phyloP scores from a whole-genome alignment of 192 early-diverging fungal genomes.

The Hyaloraphidium curvatum region DNA sequence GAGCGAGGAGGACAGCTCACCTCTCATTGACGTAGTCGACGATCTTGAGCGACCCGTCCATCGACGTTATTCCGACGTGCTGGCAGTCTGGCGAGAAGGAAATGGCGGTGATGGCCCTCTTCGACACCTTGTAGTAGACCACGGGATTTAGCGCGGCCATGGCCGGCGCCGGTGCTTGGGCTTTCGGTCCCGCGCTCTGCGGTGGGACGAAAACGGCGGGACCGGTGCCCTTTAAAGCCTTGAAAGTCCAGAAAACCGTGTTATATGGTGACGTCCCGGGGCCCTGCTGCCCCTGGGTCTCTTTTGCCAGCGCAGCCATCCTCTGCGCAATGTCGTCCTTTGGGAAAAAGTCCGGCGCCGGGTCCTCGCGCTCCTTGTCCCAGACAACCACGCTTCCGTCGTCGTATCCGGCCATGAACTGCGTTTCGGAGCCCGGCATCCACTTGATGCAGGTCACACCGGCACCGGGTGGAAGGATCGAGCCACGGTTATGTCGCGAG shows the following conservation, averaged over 20 bases:
- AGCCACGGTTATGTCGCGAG: slow-evolving; percentile 60
- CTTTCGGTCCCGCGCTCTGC: slow-evolving; percentile 29
- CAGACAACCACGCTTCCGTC: slow-evolving; percentile 71
- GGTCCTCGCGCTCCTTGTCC: slow-evolving; percentile 78
- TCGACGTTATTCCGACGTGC: slow-evolving; percentile 57
- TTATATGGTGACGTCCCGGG: neutral
- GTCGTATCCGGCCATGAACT: slow-evolving; percentile 65
- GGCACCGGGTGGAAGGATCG: slow-evolving; percentile 12
- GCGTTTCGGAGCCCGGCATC: slow-evolving; percentile 66
- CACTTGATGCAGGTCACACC: slow-evolving; percentile 68
- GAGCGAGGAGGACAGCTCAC: slow-evolving; percentile 5
- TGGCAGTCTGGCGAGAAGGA: slow-evolving; percentile 69
- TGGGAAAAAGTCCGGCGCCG: slow-evolving; percentile 6
- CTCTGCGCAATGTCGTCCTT: slow-evolving; percentile 4
- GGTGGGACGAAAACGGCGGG: neutral
- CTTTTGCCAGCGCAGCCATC: too few species aligned
- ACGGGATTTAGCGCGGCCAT: slow-evolving; percentile 74
- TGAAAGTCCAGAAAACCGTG: neutral
- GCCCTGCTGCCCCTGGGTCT: too few species aligned
- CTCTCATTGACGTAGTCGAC: slow-evolving; percentile 52
- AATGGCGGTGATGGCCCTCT: slow-evolving; percentile 50
- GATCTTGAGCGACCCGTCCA: slow-evolving; percentile 60
- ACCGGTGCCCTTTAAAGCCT: slow-evolving; percentile 6
- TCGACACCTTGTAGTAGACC: slow-evolving; percentile 53
- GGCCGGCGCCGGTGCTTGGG: slow-evolving; percentile 31